Conservation (phyloP, 129 eudicot genomes). For the Logfia minima region DNA sequence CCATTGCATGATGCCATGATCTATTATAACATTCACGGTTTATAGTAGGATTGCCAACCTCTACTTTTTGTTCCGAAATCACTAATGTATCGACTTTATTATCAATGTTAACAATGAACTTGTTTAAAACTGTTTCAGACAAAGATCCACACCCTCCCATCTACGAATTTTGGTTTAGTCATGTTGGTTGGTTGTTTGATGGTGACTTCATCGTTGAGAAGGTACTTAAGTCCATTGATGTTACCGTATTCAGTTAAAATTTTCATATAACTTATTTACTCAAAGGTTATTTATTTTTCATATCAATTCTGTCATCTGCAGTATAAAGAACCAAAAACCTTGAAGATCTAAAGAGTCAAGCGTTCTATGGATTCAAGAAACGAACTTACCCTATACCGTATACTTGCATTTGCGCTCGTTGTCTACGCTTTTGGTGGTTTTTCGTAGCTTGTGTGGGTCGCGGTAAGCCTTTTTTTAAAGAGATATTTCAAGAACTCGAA, state of each 20-base stretch:
- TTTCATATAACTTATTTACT: background rate
- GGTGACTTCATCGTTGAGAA: slow-evolving; percentile 20
- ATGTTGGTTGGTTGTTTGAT: slow-evolving; percentile 39
- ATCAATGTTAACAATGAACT: no score
- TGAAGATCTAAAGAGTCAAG: slow-evolving; percentile 33
- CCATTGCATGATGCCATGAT: no score
- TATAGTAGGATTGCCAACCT: no score
- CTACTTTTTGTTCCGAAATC: no score
- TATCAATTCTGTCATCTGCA: background rate
- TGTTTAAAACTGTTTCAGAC: background rate
- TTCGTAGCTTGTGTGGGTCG: slow-evolving; percentile 32
- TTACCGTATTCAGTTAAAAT: background rate
- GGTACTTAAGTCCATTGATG: background rate
- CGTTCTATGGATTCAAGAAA: slow-evolving; percentile 24
- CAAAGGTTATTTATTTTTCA: background rate
- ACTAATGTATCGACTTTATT: no score
- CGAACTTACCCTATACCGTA: slow-evolving; percentile 24
- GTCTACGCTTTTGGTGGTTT: slow-evolving; percentile 31
- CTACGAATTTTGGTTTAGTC: slow-evolving; percentile 48
- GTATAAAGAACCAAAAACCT: slow-evolving; percentile 32
- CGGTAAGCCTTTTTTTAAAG: slow-evolving; percentile 3
- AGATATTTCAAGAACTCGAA: no score
- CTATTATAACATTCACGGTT: no score
- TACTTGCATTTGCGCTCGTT: slow-evolving; percentile 14
- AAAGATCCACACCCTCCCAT: slow-evolving; percentile 35